phyloP scores from a whole-genome alignment of 768 basidiomycete genomes.

The Boletus eberwhitei region DNA sequence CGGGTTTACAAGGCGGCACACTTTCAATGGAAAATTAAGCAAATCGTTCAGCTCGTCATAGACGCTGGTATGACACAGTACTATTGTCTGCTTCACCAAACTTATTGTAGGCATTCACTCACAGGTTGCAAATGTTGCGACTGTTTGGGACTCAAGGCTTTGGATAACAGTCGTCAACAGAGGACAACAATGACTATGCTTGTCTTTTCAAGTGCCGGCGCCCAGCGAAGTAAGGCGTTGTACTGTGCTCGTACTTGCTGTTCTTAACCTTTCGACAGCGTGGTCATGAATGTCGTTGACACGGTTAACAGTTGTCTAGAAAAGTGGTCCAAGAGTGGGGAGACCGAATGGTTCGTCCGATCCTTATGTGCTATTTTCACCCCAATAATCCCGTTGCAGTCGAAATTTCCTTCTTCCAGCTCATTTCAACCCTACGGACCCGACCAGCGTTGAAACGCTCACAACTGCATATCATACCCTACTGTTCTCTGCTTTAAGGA shows the following conservation, averaged over 20 bases:
- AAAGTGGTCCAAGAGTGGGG: conserved; percentile 58
- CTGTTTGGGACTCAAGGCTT: conserved; percentile 21
- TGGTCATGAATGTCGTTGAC: conserved; percentile 58
- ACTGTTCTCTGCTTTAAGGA: conserved; percentile 52
- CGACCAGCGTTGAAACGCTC: conserved; percentile 51
- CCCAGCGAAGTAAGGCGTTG: conserved; percentile 11
- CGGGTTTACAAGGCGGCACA: neutral
- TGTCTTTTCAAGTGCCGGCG: conserved; percentile 18
- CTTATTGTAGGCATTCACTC: neutral
- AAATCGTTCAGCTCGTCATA: neutral
- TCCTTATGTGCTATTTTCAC: conserved; percentile 16
- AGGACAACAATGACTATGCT: conserved; percentile 24
- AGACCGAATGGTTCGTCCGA: conserved; percentile 54
- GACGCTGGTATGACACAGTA: neutral
- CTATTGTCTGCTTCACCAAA: neutral
- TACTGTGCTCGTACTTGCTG: conserved; percentile 15
- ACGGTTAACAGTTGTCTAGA: conserved; percentile 47
- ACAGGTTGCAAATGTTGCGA: neutral
- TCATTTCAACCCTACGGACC: conserved; percentile 57
- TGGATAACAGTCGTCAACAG: conserved; percentile 28
- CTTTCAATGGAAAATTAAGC: neutral
- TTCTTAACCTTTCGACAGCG: conserved; percentile 6
- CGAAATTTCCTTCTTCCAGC: conserved; percentile 57
- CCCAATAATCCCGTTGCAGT: conserved; percentile 36
- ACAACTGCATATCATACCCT: conserved; percentile 70